Percentiles rank a stretch among this genome's conserved stretches.
phyloP scores from a whole-genome alignment of 257 asterid genomes.

The Solanum etuberosum region DNA sequence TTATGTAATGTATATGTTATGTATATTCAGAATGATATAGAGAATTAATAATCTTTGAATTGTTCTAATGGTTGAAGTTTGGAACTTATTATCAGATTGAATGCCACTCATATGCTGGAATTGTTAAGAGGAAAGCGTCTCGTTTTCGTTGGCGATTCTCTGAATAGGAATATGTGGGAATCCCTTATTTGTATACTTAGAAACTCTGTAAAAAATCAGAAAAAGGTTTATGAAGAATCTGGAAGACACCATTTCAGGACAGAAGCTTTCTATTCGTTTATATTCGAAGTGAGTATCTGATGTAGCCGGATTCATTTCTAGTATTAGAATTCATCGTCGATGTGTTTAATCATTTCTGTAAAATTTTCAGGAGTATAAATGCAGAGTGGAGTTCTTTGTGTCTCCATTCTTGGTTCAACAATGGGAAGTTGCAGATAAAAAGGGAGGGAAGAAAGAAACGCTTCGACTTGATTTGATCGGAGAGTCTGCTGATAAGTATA shows the following conservation, averaged over 20 bases:
- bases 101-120: conserved; percentile 57
- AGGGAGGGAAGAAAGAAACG: conserved; percentile 57
- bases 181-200: conserved; percentile 65
- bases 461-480: conserved; percentile 57
- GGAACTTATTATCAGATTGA: conserved; percentile 24
- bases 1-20: not conserved
- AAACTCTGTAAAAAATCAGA: conserved; percentile 42
- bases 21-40: not conserved
- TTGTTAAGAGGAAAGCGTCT: conserved; percentile 52
- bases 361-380: conserved; percentile 43
- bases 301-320: not conserved
- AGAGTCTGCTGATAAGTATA: conserved; percentile 39
- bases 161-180: conserved; percentile 82
- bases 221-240: conserved; percentile 47
- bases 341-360: not conserved
- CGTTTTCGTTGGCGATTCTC: conserved; percentile 66
- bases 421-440: conserved; percentile 33
- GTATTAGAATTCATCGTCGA: not conserved
- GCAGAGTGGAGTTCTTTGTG: conserved; percentile 58
- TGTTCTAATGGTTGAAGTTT: not conserved
- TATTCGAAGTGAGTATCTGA: conserved; percentile 39
- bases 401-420: conserved; percentile 70
- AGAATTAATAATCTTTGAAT: not conserved
- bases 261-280: conserved; percentile 51
- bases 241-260: conserved; percentile 48